Evolutionary conservation across 768 basidiomycete genomes (phyloP).

Genomic region (Boletus speciosus): DNA sequence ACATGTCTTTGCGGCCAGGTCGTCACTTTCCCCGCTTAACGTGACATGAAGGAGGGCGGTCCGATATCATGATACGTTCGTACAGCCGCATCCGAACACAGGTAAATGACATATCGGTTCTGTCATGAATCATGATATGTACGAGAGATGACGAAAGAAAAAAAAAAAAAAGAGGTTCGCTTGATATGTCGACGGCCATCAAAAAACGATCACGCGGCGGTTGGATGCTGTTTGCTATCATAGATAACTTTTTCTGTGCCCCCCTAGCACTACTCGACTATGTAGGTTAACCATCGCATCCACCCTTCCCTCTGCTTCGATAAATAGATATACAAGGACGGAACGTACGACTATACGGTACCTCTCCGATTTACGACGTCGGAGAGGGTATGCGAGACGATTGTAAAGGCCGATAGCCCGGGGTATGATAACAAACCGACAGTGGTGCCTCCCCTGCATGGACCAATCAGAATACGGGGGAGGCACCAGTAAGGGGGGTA

Average conservation of each 20-base stretch:
- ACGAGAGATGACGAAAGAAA: too few species aligned
- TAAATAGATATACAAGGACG: neutral
- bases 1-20: too few species aligned
- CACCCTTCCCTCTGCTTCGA: neutral
- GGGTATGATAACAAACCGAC: neutral
- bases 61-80: too few species aligned
- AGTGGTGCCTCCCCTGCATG: neutral
- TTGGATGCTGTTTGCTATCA: too few species aligned
- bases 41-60: too few species aligned
- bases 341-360: neutral
- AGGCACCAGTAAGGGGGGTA: too few species aligned
- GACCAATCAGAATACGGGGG: neutral
- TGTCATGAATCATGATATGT: too few species aligned
- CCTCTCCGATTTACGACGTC: neutral
- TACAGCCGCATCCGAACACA: too few species aligned
- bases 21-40: too few species aligned
- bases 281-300: neutral
- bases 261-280: neutral
- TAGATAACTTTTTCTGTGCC: neutral
- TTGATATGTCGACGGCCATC: too few species aligned
- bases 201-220: neutral
- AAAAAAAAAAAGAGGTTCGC: too few species aligned
- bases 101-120: too few species aligned
- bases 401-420: neutral
- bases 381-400: neutral